Evolutionary conservation across 164 flowering plant genomes (phyloP).

Genomic region (Protea cynaroides): DNA sequence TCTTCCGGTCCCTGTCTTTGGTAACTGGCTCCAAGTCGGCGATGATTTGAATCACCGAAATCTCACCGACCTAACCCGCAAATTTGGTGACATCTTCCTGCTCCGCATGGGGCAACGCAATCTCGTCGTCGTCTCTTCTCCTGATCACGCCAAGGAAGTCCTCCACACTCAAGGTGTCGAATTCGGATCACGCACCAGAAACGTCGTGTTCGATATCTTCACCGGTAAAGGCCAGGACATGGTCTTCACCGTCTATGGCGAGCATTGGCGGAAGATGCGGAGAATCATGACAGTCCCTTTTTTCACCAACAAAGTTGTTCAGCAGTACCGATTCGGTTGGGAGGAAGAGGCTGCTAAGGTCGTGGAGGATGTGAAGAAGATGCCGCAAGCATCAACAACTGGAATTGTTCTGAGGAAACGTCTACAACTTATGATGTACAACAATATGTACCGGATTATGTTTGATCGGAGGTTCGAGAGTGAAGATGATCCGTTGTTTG

Average conservation of each 20-base stretch:
- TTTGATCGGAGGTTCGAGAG: slow-evolving; percentile 54
- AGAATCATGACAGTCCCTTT: slow-evolving; percentile 66
- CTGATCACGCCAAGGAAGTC: slow-evolving; percentile 51
- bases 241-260: slow-evolving; percentile 65
- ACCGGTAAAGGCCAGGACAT: slow-evolving; percentile 64
- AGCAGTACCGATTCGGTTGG: slow-evolving; percentile 50
- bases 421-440: slow-evolving; percentile 60
- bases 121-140: slow-evolving; percentile 54
- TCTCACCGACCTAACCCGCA: slow-evolving; percentile 41
- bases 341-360: slow-evolving; percentile 43
- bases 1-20: slow-evolving; percentile 50
- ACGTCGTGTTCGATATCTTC: slow-evolving; percentile 63
- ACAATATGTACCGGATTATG: slow-evolving; percentile 62
- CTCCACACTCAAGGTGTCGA: slow-evolving; percentile 63
- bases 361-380: slow-evolving; percentile 42
- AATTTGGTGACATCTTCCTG: slow-evolving; percentile 43
- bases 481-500: slow-evolving; percentile 49
- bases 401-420: slow-evolving; percentile 45
- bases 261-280: slow-evolving; percentile 71
- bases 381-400: slow-evolving; percentile 32
- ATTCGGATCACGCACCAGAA: slow-evolving; percentile 54
- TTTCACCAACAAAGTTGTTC: slow-evolving; percentile 64
- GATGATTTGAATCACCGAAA: slow-evolving; percentile 62
- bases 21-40: slow-evolving; percentile 68
- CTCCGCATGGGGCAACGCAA: slow-evolving; percentile 65